Evolutionary conservation across 2,329 filamentous ascomycete genomes (phyloP), one percentile per base, ranked within the genome.

Genomic region (Penicillium sp.): DNA sequence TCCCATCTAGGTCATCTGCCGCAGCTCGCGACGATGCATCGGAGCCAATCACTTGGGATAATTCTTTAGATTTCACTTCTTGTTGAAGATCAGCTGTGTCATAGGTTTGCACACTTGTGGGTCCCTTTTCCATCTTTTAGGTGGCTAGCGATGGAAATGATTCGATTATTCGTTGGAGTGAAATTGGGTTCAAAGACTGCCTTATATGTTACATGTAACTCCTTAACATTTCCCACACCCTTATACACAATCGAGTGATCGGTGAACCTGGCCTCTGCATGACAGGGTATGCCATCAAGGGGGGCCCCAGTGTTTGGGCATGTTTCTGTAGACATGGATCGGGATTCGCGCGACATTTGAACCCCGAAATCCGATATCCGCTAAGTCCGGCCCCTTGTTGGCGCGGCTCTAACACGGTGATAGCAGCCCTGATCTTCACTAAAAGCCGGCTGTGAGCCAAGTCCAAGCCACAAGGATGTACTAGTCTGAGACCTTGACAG

Each of bases 351-450:
- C 10, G 23, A 45, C 50, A 13, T 10, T 52, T 39, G 52, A 52
- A 56, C 26, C 23, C 53, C 56, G 42, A 53, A 56, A 26, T 33
- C 52, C 55, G 49, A 13, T 23, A 4, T 10, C 36, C 15, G 18
- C 23, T 24, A 42, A 42, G 23, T 42, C 39, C 39, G 23, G 9
- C 9, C 4, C 39, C 8, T 2, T 8, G 7, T 12, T 15, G 34
- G 16, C 10, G 12, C 21, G 36, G 18, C 36, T 18, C 16, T 7
- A n/a, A 18, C n/a, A 36, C n/a, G 34, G n/a, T 8, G 16, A 16
- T 21, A 38, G 8, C 36, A 21, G 36, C 36, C 36, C 21, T 4
- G 21, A 21, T 12, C 10, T 39, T 39, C 1, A 21, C 3, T 3
- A 21, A 15, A 21, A 12, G 36, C 9, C 1, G 6, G 0, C 5